Conservation (phyloP, 345 rosid species). For the sweet orange (Citrus sinensis) region DVS_A1.0 CM039162.1:26855001-26855500, state of each 20-base stretch:
- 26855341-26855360: slow-evolving; percentile 74
- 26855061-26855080: slow-evolving; percentile 28
- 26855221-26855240: slow-evolving; percentile 50
- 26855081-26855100: slow-evolving; percentile 5
- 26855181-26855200: not conserved
- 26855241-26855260: slow-evolving; percentile 55
- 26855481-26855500: slow-evolving; percentile 61
- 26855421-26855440: slow-evolving; percentile 76
- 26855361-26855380: slow-evolving; percentile 77
- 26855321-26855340: slow-evolving; percentile 70
- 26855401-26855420: slow-evolving; percentile 56
- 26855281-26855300: slow-evolving; percentile 46
- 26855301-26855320: slow-evolving; percentile 35
- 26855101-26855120: slow-evolving; percentile 26
- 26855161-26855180: not conserved
- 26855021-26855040: slow-evolving; percentile 23
- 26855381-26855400: slow-evolving; percentile 71
- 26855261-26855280: slow-evolving; percentile 21
- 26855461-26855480: slow-evolving; percentile 59
- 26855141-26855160: not conserved
- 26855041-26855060: slow-evolving; percentile 21
- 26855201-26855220: slow-evolving; percentile 38
- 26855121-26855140: slow-evolving; percentile 14
- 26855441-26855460: slow-evolving; percentile 60
- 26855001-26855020: not conserved